These are phyloP conservation scores for Fusarium sp. DNA, from an alignment of 2,329 filamentous ascomycete species.

Conservation along the genomic window DNA sequence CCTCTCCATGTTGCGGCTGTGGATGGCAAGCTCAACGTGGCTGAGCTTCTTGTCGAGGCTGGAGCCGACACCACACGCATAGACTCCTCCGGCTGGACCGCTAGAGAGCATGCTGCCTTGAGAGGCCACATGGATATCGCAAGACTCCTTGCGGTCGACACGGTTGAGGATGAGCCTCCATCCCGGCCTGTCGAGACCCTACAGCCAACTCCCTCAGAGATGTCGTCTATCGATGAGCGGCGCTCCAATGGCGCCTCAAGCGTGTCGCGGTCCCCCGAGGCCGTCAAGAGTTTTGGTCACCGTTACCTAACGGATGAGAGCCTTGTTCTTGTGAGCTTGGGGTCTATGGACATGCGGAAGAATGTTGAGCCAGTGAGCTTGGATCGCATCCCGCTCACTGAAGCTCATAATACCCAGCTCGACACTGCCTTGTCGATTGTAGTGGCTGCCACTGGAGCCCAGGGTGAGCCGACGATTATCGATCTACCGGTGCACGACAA, in stretches of 20 bases:
- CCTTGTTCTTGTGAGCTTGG: constrained; percentile 91
- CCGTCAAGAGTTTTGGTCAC: constrained; percentile 95
- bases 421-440: constrained; percentile 95
- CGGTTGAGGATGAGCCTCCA: constrained; percentile 45
- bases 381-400: constrained; percentile 86
- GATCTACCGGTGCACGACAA: constrained; percentile 95
- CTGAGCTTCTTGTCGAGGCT: constrained; percentile 80
- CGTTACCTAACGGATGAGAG: constrained; percentile 91
- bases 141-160: constrained; percentile 70
- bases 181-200: constrained; percentile 35
- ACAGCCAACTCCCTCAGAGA: constrained; percentile 51
- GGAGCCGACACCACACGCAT: constrained; percentile 79
- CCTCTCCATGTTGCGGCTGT: constrained; percentile 94
- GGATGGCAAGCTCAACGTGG: constrained; percentile 82
- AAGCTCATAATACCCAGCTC: constrained; percentile 91
- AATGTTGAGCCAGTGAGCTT: constrained; percentile 83
- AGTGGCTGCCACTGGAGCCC: constrained; percentile 85
- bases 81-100: constrained; percentile 94
- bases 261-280: constrained; percentile 71
- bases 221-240: constrained; percentile 71
- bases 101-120: constrained; percentile 91
- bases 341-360: constrained; percentile 94
- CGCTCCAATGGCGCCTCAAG: constrained; percentile 64
- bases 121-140: constrained; percentile 90
- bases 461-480: constrained; percentile 88